Conservation (phyloP, 139 green algal genomes). For the Limnomonas spitsbergensis region DNA sequence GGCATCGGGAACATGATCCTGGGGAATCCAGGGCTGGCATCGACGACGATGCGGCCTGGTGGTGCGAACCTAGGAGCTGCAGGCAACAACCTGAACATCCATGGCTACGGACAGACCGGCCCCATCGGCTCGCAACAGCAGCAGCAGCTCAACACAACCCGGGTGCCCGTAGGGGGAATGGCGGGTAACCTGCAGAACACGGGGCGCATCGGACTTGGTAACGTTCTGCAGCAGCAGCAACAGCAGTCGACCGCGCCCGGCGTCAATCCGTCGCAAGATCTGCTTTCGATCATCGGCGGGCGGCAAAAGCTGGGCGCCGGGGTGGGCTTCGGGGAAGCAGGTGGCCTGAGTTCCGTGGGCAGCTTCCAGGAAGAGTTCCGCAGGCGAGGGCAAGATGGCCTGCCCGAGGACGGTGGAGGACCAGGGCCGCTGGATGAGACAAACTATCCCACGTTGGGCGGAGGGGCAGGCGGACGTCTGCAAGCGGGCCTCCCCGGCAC, state of each 20-base stretch:
- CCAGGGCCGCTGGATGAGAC: constrained; percentile 7
- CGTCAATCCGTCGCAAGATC: constrained; percentile 18
- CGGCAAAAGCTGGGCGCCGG: constrained; percentile 25
- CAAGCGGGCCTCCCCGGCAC: background rate
- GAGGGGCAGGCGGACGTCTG: background rate
- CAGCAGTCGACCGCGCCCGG: background rate
- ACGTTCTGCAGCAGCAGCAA: constrained; percentile 12
- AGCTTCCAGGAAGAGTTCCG: no score
- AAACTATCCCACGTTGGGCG: background rate
- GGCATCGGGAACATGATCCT: constrained; percentile 8
- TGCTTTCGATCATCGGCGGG: constrained; percentile 23
- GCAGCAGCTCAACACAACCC: background rate
- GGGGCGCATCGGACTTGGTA: background rate
- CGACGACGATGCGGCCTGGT: background rate
- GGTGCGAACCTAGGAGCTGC: constrained; percentile 7
- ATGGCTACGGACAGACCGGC: constrained; percentile 25
- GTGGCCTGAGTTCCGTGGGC: background rate
- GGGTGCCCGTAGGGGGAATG: background rate
- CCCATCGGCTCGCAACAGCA: background rate
- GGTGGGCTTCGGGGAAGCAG: background rate
- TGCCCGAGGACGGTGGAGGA: background rate
- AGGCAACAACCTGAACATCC: constrained; percentile 13
- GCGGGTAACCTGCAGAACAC: background rate
- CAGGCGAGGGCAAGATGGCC: background rate
- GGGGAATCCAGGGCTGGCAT: background rate